A percentile compares a stretch with the other conserved stretches of the same genome.
Conservation (phyloP, 805 yeast genomes). For the Ogataea thermomethanolica region DNA sequence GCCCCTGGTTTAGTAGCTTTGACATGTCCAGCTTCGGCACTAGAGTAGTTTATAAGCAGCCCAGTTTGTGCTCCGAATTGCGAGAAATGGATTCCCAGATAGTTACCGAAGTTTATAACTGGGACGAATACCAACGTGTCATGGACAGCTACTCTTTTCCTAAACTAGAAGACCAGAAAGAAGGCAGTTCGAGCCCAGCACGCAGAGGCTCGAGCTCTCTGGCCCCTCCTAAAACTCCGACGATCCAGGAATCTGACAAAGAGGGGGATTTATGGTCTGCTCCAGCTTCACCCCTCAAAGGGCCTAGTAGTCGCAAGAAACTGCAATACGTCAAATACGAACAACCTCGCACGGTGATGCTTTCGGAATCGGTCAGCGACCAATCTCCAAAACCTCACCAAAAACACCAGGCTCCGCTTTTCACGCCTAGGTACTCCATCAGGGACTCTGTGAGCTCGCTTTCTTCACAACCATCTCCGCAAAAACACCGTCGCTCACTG, state of each 20-base stretch:
- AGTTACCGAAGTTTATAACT: conserved; percentile 7
- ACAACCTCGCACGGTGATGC: conserved; percentile 7
- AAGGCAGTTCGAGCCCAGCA: background rate
- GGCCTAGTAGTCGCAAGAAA: conserved; percentile 1
- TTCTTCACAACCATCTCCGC: background rate
- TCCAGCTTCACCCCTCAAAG: background rate
- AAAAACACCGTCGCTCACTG: conserved; percentile 12
- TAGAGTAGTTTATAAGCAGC: too few species aligned
- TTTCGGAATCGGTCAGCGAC: conserved; percentile 3
- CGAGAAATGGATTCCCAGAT: conserved; percentile 4
- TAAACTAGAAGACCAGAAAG: conserved; percentile 3
- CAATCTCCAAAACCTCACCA: conserved; percentile 6
- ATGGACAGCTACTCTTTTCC: conserved; percentile 13
- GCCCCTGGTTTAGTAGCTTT: background rate
- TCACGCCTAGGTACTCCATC: conserved; percentile 2
- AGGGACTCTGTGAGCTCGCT: conserved; percentile 1
- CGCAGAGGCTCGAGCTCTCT: conserved; percentile 9
- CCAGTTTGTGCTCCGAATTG: too few species aligned
- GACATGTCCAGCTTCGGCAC: background rate
- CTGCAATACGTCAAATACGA: conserved; percentile 12
- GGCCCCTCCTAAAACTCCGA: conserved; percentile 11
- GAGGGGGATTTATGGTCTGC: background rate
- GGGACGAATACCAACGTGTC: conserved; percentile 12
- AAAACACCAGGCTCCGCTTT: conserved; percentile 4
- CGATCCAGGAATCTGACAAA: conserved; percentile 12